A percentile compares a stretch with the other conserved stretches of the same genome.
Evolutionary conservation across 306 rosid species (phyloP).

Genomic region (Cucumis melo): DNA sequence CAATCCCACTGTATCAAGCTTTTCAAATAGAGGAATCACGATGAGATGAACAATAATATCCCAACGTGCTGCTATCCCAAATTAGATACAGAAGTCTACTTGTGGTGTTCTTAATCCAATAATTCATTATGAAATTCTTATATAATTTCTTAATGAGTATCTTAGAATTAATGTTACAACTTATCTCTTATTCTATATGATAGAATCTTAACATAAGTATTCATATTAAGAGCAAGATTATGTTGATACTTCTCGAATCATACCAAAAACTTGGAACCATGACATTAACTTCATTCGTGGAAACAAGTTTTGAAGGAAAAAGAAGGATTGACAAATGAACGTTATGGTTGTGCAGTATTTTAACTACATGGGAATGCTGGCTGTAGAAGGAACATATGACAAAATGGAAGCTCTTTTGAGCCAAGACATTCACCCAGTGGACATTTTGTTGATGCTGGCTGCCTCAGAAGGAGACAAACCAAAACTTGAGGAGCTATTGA

Average conservation of each 20-base stretch:
- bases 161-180: not conserved
- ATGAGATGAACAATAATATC: not conserved
- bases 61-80: not conserved
- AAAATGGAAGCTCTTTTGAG: constrained; percentile 81
- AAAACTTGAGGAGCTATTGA: constrained; percentile 75
- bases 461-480: constrained; percentile 84
- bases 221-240: not conserved
- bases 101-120: not conserved
- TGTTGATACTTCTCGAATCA: not conserved
- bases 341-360: constrained; percentile 44
- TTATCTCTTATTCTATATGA: not conserved
- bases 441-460: constrained; percentile 69
- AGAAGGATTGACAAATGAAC: not conserved
- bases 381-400: constrained; percentile 82
- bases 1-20: not conserved
- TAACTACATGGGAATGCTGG: constrained; percentile 99
- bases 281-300: not conserved
- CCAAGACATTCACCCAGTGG: constrained; percentile 81
- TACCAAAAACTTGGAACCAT: not conserved
- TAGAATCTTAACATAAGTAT: not conserved
- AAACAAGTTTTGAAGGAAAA: not conserved
- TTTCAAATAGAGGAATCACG: not conserved
- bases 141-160: not conserved
- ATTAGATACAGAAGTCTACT: not conserved
- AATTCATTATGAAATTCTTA: not conserved